Evolutionary conservation across 768 basidiomycete genomes (phyloP), one percentile per base, ranked within the genome.

Genomic region (Phallus indusiatus): DNA sequence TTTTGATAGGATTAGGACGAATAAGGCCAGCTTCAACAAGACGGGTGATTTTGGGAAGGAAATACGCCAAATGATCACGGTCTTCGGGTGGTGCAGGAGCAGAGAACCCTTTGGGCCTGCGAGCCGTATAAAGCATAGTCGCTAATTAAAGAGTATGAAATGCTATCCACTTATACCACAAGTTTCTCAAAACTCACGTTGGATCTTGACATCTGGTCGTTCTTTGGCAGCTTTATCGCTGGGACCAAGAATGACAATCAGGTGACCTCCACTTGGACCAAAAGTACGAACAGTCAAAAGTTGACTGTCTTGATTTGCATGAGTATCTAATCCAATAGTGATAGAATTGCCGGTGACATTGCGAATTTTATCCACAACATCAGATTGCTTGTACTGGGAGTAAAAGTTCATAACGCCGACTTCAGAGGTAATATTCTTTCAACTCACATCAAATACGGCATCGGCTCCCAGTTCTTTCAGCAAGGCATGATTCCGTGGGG

Each of bases 381-480:
- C 54, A 9, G 54, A 36, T 33, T 36, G 22, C 47, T 55, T 55
- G 20, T 55, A 55, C 36, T 55, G 33, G n/a, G n/a, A 10, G 37
- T 24, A 3, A 46, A 22, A 34, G 42, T 42, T 42, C 12, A 42
- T 4, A 42, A 11, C 12, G 2, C 12, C 42, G 42, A 4, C 14
- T n/a, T 2, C 11, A 2, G 28, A 37, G 9, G n/a, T 42, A 24
- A 56, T 33, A 22, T 11, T 18, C 14, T 21, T 42, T 28, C 10
- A 8, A 48, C 46, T 14, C 14, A 56, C 55, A 61, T 78, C 75
- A 58, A 76, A 73, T 5, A 75, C 72, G 5, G 69, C 72, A 35
- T 74, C 70, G 0, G 79, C 80, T 4, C 80, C 79, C 10, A 76
- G 65, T 1, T 66, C 61, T 47, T 70, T 71, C 18, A 79, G 62